Conservation (phyloP, 2,329 filamentous ascomycete genomes). For the Apiospora phragmitis region DNA sequence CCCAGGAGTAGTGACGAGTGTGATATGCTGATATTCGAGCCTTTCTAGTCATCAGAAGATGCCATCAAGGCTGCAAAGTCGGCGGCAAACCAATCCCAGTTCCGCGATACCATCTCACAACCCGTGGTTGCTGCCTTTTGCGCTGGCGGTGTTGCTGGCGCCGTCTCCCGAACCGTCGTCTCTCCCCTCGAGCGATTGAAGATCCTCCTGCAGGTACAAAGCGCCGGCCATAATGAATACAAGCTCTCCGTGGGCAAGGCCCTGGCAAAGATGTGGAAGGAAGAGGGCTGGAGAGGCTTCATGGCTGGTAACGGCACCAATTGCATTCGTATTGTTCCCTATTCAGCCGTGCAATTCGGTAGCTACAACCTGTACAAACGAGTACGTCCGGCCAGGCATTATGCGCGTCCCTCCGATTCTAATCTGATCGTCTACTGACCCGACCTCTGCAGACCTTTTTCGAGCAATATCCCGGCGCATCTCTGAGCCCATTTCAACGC, state of each 20-base stretch:
- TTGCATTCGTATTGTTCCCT: slow-evolving; percentile 96
- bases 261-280: slow-evolving; percentile 90
- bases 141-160: slow-evolving; percentile 89
- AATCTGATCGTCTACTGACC: background rate
- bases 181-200: slow-evolving; percentile 94
- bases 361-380: slow-evolving; percentile 97
- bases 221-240: slow-evolving; percentile 86
- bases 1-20: background rate
- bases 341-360: slow-evolving; percentile 97
- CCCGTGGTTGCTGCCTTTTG: slow-evolving; percentile 90
- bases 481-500: slow-evolving; percentile 72
- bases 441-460: slow-evolving; percentile 62
- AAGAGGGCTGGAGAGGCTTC: slow-evolving; percentile 96
- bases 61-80: slow-evolving; percentile 32
- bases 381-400: slow-evolving; percentile 52
- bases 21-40: background rate
- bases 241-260: slow-evolving; percentile 89
- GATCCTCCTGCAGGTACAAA: slow-evolving; percentile 97
- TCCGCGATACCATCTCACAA: slow-evolving; percentile 65
- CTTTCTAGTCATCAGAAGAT: slow-evolving; percentile 25
- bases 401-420: background rate
- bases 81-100: slow-evolving; percentile 30
- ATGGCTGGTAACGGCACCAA: slow-evolving; percentile 99
- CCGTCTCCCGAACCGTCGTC: slow-evolving; percentile 96
- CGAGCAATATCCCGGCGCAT: slow-evolving; percentile 71